These are phyloP conservation scores for Saccharum hybrid DNA, from an alignment of 202 grass and related monocot species.

Conservation along the genomic window DNA sequence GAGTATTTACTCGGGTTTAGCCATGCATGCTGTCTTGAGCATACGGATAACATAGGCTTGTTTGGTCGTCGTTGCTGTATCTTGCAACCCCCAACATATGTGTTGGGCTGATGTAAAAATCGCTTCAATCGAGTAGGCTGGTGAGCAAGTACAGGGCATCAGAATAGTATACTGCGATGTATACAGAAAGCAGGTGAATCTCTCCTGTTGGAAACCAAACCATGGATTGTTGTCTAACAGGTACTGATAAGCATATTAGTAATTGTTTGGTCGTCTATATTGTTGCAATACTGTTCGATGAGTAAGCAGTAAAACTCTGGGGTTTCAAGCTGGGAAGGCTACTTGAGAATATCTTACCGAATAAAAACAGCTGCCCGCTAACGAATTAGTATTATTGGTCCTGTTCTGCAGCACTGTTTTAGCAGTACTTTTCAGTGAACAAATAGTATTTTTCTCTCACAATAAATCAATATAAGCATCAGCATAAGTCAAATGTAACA, in stretches of 20 bases:
- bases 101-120: neutral
- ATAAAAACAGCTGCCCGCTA: neutral
- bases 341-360: neutral
- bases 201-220: neutral
- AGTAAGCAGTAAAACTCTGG: neutral
- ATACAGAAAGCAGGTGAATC: neutral
- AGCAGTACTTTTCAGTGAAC: too few relatives aligned
- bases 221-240: neutral
- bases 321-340: neutral
- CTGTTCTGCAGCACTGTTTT: too few relatives aligned
- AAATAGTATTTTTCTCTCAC: too few relatives aligned
- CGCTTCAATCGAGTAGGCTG: neutral
- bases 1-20: too few relatives aligned
- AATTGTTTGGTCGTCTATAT: neutral
- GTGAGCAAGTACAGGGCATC: neutral
- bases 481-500: too few relatives aligned
- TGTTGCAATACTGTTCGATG: neutral
- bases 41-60: too few relatives aligned
- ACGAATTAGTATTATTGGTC: neutral
- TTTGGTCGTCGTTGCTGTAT: slow-evolving; percentile 15
- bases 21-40: too few relatives aligned
- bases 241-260: neutral
- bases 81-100: neutral
- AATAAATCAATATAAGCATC: too few relatives aligned
- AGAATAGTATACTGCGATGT: neutral